Conservation (phyloP, 208 protist genomes). For the Acanthamoeba quina region DNA sequence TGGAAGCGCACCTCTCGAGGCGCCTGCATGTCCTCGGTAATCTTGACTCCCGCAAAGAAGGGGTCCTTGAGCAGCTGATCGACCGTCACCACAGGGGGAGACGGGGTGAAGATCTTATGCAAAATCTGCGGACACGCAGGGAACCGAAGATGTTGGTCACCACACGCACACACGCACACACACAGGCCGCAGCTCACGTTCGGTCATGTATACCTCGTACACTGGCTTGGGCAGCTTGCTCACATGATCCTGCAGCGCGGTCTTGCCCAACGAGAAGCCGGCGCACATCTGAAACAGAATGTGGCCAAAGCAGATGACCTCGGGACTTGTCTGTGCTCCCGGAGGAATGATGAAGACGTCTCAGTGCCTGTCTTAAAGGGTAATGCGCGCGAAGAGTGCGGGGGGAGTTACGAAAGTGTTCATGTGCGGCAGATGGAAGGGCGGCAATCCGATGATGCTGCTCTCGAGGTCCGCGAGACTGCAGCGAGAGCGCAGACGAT, state of each 20-base stretch:
- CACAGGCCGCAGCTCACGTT: not conserved
- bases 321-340: not conserved
- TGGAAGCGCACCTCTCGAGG: not conserved
- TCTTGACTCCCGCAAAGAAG: conserved; percentile 57
- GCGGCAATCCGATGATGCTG: not conserved
- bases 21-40: conserved; percentile 11
- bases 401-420: not conserved
- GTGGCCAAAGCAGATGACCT: conserved; percentile 64
- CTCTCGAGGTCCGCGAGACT: conserved; percentile 57
- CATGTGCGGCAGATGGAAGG: not conserved
- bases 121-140: not conserved
- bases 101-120: conserved; percentile 46
- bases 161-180: not conserved
- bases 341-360: not conserved
- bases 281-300: conserved; percentile 49
- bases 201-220: not conserved
- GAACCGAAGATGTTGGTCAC: not conserved
- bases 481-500: not conserved
- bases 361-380: not conserved
- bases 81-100: not conserved
- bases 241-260: not conserved
- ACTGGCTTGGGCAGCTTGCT: conserved; percentile 23
- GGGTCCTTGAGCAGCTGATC: conserved; percentile 22
- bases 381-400: not conserved
- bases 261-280: conserved; percentile 13